Evolutionary conservation across 2,329 filamentous ascomycete genomes (phyloP).

Genomic region (Pseudogymnoascus sp.): DNA sequence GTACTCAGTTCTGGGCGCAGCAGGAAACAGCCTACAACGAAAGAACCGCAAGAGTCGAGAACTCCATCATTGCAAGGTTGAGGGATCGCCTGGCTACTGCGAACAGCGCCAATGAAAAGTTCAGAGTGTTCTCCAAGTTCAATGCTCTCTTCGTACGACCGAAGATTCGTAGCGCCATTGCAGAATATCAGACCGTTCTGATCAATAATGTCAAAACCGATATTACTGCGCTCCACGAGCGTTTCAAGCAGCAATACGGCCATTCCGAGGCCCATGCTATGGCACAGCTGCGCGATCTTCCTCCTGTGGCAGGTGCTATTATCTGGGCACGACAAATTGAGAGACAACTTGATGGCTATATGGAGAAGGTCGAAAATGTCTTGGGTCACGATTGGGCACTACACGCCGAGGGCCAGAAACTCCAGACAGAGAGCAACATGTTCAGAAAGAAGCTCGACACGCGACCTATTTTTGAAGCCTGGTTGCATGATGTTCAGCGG

Average conservation of each 20-base stretch:
- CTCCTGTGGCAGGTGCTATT: conserved; percentile 92
- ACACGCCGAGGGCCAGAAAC: conserved; percentile 89
- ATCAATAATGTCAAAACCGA: conserved; percentile 98
- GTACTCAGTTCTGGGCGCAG: conserved; percentile 85
- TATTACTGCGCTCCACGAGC: conserved; percentile 86
- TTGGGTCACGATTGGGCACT: conserved; percentile 91
- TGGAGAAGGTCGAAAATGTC: conserved; percentile 98
- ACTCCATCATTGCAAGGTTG: conserved; percentile 93
- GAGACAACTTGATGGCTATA: conserved; percentile 88
- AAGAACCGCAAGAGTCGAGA: conserved; percentile 92
- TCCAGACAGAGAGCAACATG: conserved; percentile 82
- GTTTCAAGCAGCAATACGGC: conserved; percentile 98
- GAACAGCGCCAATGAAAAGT: conserved; percentile 99
- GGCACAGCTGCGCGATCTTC: conserved; percentile 92
- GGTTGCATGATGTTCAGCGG: conserved; percentile 83
- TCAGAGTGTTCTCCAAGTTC: conserved; percentile 98
- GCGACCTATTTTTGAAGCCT: conserved; percentile 87
- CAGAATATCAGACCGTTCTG: conserved; percentile 95
- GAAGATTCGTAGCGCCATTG: conserved; percentile 97
- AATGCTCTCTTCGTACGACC: conserved; percentile 96
- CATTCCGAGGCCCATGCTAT: conserved; percentile 97
- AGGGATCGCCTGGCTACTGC: conserved; percentile 89
- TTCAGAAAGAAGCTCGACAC: conserved; percentile 97
- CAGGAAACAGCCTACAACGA: conserved; percentile 97
- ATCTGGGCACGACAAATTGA: conserved; percentile 98